Evolutionary conservation across 768 basidiomycete species (phyloP).

Genomic region (Botryobasidium botryosum): DNA sequence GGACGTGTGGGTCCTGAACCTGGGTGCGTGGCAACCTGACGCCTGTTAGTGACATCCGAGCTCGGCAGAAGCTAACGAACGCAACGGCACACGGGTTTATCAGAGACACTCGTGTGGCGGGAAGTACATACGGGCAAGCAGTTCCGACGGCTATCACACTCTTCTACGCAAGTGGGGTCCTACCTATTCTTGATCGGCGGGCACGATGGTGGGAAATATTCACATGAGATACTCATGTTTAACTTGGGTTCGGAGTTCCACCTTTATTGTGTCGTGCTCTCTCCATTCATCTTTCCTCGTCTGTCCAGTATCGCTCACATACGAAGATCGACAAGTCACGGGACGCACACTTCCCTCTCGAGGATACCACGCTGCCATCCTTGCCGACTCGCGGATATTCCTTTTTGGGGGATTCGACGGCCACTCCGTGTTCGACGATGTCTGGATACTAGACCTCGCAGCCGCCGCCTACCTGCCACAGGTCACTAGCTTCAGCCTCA

Average conservation of each 20-base stretch:
- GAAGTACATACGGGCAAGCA: constrained; percentile 20
- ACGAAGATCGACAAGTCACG: constrained; percentile 50
- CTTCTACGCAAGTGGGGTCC: constrained; percentile 78
- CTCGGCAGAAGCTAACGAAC: no score
- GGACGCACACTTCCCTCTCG: constrained; percentile 57
- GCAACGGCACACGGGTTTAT: no score
- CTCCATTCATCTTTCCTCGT: neutral
- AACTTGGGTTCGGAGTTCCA: constrained; percentile 50
- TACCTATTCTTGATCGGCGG: constrained; percentile 84
- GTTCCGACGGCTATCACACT: constrained; percentile 63
- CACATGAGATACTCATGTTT: constrained; percentile 55
- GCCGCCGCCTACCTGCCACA: constrained; percentile 81
- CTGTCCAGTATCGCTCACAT: constrained; percentile 58
- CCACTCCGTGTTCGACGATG: constrained; percentile 54
- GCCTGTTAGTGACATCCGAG: no score
- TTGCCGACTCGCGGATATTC: constrained; percentile 74
- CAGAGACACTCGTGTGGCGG: constrained; percentile 22
- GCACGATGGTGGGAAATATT: constrained; percentile 64
- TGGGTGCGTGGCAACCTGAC: constrained; percentile 48
- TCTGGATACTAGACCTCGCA: constrained; percentile 70
- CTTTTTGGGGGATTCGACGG: constrained; percentile 66
- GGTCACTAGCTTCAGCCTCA: no score
- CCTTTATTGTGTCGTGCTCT: neutral
- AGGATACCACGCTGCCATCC: constrained; percentile 69
- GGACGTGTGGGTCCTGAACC: constrained; percentile 73